Evolutionary conservation across 805 yeast genomes (phyloP).

Genomic region (Blastobotrys mokoenaii): DNA sequence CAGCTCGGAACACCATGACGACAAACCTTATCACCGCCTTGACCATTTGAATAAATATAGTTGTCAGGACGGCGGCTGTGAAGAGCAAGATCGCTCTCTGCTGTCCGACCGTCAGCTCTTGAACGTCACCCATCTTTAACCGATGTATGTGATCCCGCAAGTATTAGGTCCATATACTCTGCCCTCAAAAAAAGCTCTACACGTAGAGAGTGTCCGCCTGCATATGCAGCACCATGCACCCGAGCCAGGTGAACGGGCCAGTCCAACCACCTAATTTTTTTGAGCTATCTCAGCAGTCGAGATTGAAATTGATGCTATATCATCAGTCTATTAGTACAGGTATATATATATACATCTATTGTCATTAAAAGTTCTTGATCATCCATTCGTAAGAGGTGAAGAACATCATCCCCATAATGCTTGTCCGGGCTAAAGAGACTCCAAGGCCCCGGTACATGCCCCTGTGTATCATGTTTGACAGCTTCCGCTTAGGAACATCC

Average conservation of each 20-base stretch:
- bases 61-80: background rate
- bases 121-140: background rate
- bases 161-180: too few relatives aligned
- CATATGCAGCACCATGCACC: too few relatives aligned
- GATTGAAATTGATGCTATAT: background rate
- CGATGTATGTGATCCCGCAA: background rate
- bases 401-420: slow-evolving; percentile 65
- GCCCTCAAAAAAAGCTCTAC: too few relatives aligned
- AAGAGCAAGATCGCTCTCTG: background rate
- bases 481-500: slow-evolving; percentile 24
- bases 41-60: background rate
- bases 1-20: background rate
- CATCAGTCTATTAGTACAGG: background rate
- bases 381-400: slow-evolving; percentile 63
- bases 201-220: too few relatives aligned
- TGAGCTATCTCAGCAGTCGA: too few relatives aligned
- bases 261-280: too few relatives aligned
- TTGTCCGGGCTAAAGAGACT: slow-evolving; percentile 62
- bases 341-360: background rate
- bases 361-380: slow-evolving; percentile 32
- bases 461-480: slow-evolving; percentile 33
- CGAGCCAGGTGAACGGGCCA: too few relatives aligned
- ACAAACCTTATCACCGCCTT: background rate
- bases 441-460: slow-evolving; percentile 70
- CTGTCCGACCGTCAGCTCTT: background rate